phyloP scores from a whole-genome alignment of 441 rosid genomes.

The Kokia cookei region DNA sequence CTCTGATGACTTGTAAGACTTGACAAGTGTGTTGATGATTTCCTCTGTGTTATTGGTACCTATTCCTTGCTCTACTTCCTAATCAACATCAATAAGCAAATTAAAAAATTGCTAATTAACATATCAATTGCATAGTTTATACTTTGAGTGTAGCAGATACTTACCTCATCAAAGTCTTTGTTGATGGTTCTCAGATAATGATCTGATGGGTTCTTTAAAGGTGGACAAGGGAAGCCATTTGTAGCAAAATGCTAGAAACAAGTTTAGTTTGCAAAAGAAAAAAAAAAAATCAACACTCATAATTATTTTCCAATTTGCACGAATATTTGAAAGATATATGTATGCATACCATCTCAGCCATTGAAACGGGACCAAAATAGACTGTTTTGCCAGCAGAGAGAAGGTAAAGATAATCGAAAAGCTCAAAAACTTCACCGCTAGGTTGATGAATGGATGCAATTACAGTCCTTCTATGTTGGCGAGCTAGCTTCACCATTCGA shows the following conservation, averaged over 20 bases:
- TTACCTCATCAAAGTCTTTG: slow-evolving; percentile 41
- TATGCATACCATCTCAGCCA: slow-evolving; percentile 27
- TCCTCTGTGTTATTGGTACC: slow-evolving; percentile 25
- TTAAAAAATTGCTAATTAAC: background rate
- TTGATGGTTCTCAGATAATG: slow-evolving; percentile 48
- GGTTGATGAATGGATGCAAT: slow-evolving; percentile 55
- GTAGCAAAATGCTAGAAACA: slow-evolving; percentile 26
- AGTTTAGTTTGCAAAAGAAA: no score
- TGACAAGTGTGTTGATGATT: slow-evolving; percentile 28
- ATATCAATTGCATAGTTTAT: background rate
- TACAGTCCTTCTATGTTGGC: slow-evolving; percentile 31
- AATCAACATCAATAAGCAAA: background rate
- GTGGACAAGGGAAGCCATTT: slow-evolving; percentile 47
- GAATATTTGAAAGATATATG: no score
- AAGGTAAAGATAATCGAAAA: slow-evolving; percentile 43
- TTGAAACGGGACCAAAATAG: slow-evolving; percentile 35
- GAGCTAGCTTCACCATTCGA: slow-evolving; percentile 27
- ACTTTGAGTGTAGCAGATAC: background rate
- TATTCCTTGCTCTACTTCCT: slow-evolving; percentile 35
- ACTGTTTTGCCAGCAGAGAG: slow-evolving; percentile 36
- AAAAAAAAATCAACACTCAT: no score
- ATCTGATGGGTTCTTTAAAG: slow-evolving; percentile 45
- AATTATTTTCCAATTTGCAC: no score
- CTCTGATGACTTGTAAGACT: slow-evolving; percentile 32
- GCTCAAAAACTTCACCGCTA: slow-evolving; percentile 48